Base-by-base conservation (phyloP, 441 rosid species). In the Omphalea diandra region DNA sequence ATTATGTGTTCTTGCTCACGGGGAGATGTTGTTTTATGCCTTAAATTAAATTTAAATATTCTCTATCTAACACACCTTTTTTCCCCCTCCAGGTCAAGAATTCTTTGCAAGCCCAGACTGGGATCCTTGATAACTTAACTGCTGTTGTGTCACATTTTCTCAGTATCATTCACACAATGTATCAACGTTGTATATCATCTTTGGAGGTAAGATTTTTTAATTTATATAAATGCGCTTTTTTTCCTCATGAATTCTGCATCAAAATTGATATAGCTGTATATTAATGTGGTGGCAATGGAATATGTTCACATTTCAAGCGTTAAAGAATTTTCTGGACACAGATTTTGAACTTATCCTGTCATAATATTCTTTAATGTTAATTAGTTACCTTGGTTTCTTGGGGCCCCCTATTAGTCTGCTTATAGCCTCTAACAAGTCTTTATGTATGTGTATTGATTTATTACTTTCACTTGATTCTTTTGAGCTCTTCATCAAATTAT, bases 161-260 rank as follows among this genome's bases (percentile, higher is more conserved):
- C 82, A 82, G 83, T 65, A 88, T 95, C 38, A 71, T 95, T 75
- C 87, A 85, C 78, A 95, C 97, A 71, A 93, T 93, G 99, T 82
- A 88, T 78, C 82, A 81, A 56, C 93, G 97, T n/a, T 93, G 97
- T 82, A 80, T 83, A 74, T 55, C 93, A 76, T 87, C 94, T 35
- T 77, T 95, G 77, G 93, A 93, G 99, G 99, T 95, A 80, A n/a
- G n/a, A 58, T 47, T 56, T 70, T 53, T 73, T 20, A 47, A 27
- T 20, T 55, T 38, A 36, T 40, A 10, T 10, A 41, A 9, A 27
- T 3, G 18, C 40, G 4, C 12, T 43, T 22, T 40, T 22, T 12
- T 59, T 24, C 36, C 53, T 55, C 15, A 12, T 43, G 49, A 44
- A 44, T 68, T 20, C 20, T 20, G 38, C 47, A 0, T 44, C 27